Evolutionary conservation across 2,329 filamentous ascomycete genomes (phyloP).

Genomic region (Colletotrichum costaricense): DNA sequence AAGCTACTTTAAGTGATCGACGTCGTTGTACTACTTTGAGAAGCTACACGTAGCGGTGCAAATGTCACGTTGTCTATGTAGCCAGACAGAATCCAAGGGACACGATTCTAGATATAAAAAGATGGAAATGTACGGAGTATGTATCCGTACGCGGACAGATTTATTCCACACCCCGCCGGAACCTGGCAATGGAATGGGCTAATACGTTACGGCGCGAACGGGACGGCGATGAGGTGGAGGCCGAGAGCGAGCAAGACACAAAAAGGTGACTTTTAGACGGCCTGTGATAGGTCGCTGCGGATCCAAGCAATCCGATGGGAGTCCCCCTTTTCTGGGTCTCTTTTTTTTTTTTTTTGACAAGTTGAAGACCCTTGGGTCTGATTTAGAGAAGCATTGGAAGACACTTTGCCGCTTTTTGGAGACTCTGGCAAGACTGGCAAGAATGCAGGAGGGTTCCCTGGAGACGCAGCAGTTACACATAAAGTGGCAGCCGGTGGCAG

Average conservation of each 20-base stretch:
- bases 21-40: neutral
- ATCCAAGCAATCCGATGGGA: slow-evolving; percentile 26
- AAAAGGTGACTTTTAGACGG: slow-evolving; percentile 31
- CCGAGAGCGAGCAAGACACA: slow-evolving; percentile 12
- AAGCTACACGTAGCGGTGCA: neutral
- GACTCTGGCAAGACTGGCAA: no score
- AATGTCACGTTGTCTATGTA: neutral
- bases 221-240: slow-evolving; percentile 14
- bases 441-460: neutral
- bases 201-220: neutral
- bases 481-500: neutral
- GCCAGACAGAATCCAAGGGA: slow-evolving; percentile 1
- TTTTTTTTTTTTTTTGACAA: neutral
- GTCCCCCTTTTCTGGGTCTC: slow-evolving; percentile 9
- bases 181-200: neutral
- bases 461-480: slow-evolving; percentile 13
- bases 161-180: neutral
- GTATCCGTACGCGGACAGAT: no score
- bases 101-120: neutral
- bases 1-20: neutral
- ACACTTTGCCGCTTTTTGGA: neutral
- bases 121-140: neutral
- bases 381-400: neutral
- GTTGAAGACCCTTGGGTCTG: neutral
- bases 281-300: slow-evolving; percentile 31